Evolutionary conservation across 78 protist genomes (phyloP), one percentile per base, ranked within the genome.

Genomic region (Guillardia theta): DNA sequence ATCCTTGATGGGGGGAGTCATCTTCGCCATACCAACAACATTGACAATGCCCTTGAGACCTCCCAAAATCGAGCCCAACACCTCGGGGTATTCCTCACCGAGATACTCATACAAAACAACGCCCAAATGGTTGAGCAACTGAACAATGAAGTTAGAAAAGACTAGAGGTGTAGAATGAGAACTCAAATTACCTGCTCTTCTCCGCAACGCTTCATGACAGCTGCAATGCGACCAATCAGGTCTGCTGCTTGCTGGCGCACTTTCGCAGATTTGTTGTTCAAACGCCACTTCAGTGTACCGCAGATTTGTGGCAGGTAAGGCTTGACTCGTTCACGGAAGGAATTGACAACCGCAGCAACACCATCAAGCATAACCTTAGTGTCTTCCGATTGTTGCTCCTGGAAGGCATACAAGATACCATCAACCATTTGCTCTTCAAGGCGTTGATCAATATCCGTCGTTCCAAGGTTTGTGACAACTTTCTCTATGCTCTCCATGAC

Each of bases 71-170:
- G 99, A 96, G 93, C 98, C 83, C 10, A 98, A 95, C 33, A 98
- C 99, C 64, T 99, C 99, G 87, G 99, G 99, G 92, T 98, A 98
- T 94, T 99, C 99, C 88, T 99, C 99, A 50, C 99, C 99, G 4
- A 98, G 96, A 30, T 97, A 97, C 93, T 99, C 99, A 95, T 97
- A 98, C 88, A 98, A 96, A 77, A 98, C 97, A 18, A 88, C 95
- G 47, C 99, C 99, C 44, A 99, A 87, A 95, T 98, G 98, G 39
- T 95, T 48, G 95, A 98, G 41, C 24, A 97, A 94, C 90, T n/a
- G n/a, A n/a, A n/a, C n/a, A n/a, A n/a, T n/a, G n/a, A n/a, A n/a
- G n/a, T n/a, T n/a, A n/a, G n/a, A n/a, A n/a, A n/a, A n/a, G n/a
- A n/a, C n/a, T n/a, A n/a, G n/a, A n/a, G n/a, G n/a, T n/a, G n/a